Evolutionary conservation across 192 early-diverging fungal genomes (phyloP).

Genomic region (Coemansia sp.): DNA sequence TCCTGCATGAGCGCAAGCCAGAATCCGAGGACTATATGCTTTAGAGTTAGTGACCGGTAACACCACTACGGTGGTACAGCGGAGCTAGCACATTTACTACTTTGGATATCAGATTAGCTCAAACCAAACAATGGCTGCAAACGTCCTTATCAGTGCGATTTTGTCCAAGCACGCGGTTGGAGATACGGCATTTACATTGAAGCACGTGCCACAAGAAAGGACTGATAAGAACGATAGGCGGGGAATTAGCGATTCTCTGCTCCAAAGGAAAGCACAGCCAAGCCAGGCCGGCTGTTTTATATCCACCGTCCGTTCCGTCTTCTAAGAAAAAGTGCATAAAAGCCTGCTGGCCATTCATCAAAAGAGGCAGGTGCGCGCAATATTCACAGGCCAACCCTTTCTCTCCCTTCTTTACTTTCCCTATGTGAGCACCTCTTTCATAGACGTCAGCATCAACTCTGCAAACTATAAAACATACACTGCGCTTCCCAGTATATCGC

Average conservation of each 20-base stretch:
- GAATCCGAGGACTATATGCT: conserved; percentile 21
- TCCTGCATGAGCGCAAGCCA: conserved; percentile 53
- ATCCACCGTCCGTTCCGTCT: not conserved
- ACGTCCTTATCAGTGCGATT: not conserved
- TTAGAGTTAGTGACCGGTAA: not conserved
- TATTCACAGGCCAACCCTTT: not conserved
- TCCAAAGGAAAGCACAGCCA: conserved; percentile 1
- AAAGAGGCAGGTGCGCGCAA: not conserved
- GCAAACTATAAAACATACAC: not conserved
- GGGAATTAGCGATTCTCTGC: conserved; percentile 1
- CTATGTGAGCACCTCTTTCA: not conserved
- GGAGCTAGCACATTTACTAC: not conserved
- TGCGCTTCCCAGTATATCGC: not conserved
- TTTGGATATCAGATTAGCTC: not conserved
- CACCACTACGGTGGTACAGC: not conserved
- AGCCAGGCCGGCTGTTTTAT: not conserved
- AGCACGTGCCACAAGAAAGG: not conserved
- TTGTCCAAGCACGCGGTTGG: not conserved
- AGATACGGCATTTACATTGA: not conserved
- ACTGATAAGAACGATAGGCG: not conserved
- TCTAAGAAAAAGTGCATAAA: not conserved
- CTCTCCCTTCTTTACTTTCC: conserved; percentile 2
- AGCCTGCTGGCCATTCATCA: not conserved
- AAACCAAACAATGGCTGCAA: not conserved
- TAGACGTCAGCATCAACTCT: not conserved